These are phyloP conservation scores for Lactifluus rugatus DNA, from an alignment of 768 basidiomycete genomes.

Conservation along the genomic window DNA sequence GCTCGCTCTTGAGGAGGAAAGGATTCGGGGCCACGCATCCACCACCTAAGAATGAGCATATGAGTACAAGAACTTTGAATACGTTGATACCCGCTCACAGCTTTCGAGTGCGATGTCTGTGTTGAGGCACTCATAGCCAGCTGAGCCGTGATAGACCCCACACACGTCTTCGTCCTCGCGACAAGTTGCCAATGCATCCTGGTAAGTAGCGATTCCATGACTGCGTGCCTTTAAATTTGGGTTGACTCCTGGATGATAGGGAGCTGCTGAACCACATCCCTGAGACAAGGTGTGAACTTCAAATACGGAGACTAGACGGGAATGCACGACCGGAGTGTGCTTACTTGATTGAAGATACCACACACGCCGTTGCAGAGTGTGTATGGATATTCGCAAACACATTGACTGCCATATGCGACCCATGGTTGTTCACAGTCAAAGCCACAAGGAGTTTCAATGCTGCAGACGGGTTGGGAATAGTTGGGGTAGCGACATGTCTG, in stretches of 20 bases:
- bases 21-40: conserved; percentile 33
- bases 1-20: conserved; percentile 15
- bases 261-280: conserved; percentile 34
- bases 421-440: conserved; percentile 28
- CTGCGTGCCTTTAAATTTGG: neutral
- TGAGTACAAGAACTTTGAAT: neutral
- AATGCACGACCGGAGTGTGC: neutral
- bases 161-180: conserved; percentile 29
- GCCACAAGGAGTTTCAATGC: conserved; percentile 28
- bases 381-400: conserved; percentile 31
- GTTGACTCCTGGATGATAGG: conserved; percentile 20
- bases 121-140: conserved; percentile 34
- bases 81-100: conserved; percentile 26
- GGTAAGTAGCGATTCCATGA: conserved; percentile 23
- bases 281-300: conserved; percentile 15
- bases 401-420: conserved; percentile 24
- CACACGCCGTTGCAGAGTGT: conserved; percentile 35
- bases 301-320: neutral
- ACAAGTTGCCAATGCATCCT: conserved; percentile 27
- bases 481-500: conserved; percentile 29
- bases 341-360: conserved; percentile 16
- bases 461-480: conserved; percentile 28
- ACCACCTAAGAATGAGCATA: conserved; percentile 25
- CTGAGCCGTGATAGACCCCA: conserved; percentile 28
- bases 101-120: conserved; percentile 29